A percentile compares a stretch with the other conserved stretches of the same genome.
phyloP scores from a whole-genome alignment of 345 rosid genomes.

The Brassica juncea region DNA sequence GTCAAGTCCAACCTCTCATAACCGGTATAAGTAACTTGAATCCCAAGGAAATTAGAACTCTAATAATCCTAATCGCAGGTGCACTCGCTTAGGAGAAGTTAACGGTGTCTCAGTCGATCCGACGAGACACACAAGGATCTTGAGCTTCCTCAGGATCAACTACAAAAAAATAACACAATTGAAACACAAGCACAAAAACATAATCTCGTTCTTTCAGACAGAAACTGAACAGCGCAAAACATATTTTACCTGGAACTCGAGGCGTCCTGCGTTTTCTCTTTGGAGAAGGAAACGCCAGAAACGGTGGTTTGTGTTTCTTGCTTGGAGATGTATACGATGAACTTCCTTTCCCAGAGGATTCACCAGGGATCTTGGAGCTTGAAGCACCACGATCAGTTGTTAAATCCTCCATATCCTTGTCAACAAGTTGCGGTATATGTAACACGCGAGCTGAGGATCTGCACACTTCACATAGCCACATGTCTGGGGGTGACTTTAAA shows the following conservation, averaged over 20 bases:
- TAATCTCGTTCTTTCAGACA: background rate
- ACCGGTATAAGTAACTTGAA: constrained; percentile 11
- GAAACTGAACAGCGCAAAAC: background rate
- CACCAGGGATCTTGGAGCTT: background rate
- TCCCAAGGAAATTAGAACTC: background rate
- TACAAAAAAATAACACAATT: background rate
- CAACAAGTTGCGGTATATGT: background rate
- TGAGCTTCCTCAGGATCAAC: background rate
- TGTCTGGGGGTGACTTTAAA: constrained; percentile 5
- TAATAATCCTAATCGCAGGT: background rate
- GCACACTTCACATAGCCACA: constrained; percentile 36
- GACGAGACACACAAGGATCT: background rate
- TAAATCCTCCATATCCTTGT: background rate
- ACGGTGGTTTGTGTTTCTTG: background rate
- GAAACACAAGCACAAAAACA: constrained; percentile 11
- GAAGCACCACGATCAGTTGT: background rate
- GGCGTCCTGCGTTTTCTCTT: constrained; percentile 16
- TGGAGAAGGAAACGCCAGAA: constrained; percentile 24
- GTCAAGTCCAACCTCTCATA: background rate
- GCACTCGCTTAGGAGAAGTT: constrained; percentile 2
- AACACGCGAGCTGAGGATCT: constrained; percentile 15
- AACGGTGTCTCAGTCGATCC: background rate
- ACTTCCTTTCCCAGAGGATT: background rate
- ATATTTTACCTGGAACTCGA: background rate
- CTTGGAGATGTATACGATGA: background rate